Conservation (phyloP, 192 early-diverging fungal species). For the Backusella circina region DNA sequence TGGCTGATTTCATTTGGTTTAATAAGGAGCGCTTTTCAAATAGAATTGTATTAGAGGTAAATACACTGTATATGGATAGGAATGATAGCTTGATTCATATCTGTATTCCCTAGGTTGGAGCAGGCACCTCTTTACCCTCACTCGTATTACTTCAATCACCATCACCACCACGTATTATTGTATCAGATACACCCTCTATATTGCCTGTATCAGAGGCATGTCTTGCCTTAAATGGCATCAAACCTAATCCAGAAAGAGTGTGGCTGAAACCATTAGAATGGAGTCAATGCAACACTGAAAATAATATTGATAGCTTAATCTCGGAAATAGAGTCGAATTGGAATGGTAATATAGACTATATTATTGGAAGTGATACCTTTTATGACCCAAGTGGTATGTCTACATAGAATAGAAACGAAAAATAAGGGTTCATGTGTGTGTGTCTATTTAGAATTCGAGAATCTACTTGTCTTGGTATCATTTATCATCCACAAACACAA, state of each 20-base stretch:
- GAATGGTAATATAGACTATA: slow-evolving; percentile 36
- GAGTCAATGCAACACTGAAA: slow-evolving; percentile 37
- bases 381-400: slow-evolving; percentile 50
- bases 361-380: slow-evolving; percentile 57
- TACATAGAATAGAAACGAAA: neutral
- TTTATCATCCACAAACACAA: slow-evolving; percentile 54
- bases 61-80: neutral
- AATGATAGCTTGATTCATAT: neutral
- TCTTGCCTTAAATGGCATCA: slow-evolving; percentile 32
- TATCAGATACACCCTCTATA: slow-evolving; percentile 39
- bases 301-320: slow-evolving; percentile 38
- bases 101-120: slow-evolving; percentile 36
- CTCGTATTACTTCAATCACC: slow-evolving; percentile 44
- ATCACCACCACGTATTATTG: slow-evolving; percentile 25
- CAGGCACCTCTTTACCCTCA: slow-evolving; percentile 66
- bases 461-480: slow-evolving; percentile 57
- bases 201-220: slow-evolving; percentile 36
- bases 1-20: slow-evolving; percentile 56
- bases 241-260: neutral
- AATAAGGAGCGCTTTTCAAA: slow-evolving; percentile 29
- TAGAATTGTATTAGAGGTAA: slow-evolving; percentile 37
- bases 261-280: slow-evolving; percentile 45
- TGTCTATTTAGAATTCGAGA: slow-evolving; percentile 54
- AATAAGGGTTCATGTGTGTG: neutral
- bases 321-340: slow-evolving; percentile 16